phyloP scores from a whole-genome alignment of 371 early-diverging fungal species.

The Lichtheimia corymbifera region DNA sequence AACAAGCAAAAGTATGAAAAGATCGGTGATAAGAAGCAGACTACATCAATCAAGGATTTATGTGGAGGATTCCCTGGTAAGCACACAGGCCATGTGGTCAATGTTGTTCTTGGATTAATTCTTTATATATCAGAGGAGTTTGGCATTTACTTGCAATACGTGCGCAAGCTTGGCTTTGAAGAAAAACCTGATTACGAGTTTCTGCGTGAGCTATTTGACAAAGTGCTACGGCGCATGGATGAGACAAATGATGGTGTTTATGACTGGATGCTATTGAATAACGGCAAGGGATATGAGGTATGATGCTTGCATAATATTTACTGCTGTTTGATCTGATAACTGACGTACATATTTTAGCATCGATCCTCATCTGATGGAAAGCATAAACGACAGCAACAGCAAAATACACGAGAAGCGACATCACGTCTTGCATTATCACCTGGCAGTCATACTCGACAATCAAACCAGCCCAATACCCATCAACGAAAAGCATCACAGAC shows the following conservation, averaged over 20 bases:
- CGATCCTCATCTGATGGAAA: conserved; percentile 4
- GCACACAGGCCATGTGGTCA: neutral
- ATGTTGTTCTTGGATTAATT: too few relatives aligned
- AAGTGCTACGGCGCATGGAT: conserved; percentile 68
- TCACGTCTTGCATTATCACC: neutral
- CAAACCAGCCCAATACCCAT: neutral
- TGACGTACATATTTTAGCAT: neutral
- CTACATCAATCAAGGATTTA: conserved; percentile 74
- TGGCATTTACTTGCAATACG: conserved; percentile 88
- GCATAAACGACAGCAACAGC: neutral
- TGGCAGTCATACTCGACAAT: conserved; percentile 8
- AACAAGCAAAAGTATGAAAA: conserved; percentile 95
- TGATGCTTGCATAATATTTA: neutral
- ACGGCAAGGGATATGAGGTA: conserved; percentile 67
- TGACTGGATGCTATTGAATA: conserved; percentile 87
- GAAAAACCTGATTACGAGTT: conserved; percentile 95
- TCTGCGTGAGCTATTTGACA: conserved; percentile 83
- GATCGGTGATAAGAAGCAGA: conserved; percentile 91
- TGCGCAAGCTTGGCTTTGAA: conserved; percentile 90
- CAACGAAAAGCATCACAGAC: conserved; percentile 8
- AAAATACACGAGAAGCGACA: conserved; percentile 4
- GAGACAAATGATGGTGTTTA: conserved; percentile 85
- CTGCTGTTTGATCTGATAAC: neutral
- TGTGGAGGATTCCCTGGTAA: conserved; percentile 79
- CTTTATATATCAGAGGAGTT: conserved; percentile 70